Conservation (phyloP, 768 basidiomycete genomes). For the Lactarius hatsudake region DNA sequence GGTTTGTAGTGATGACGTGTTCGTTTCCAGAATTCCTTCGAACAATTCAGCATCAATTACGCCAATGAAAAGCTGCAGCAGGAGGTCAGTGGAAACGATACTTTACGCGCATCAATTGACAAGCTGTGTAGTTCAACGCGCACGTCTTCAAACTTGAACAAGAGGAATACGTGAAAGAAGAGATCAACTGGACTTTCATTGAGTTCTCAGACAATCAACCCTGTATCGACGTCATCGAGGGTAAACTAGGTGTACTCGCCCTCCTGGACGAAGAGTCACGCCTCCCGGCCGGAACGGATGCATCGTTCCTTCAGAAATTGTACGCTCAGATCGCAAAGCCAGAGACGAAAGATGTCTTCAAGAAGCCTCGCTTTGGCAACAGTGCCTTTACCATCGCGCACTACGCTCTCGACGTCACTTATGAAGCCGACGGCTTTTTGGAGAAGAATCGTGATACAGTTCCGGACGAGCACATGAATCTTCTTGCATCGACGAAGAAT, state of each 20-base stretch:
- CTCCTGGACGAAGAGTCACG: constrained; percentile 98
- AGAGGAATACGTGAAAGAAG: constrained; percentile 97
- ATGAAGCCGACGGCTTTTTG: constrained; percentile 96
- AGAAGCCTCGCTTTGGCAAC: constrained; percentile 98
- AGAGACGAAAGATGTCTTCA: constrained; percentile 85
- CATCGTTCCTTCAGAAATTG: constrained; percentile 91
- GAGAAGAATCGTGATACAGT: constrained; percentile 99
- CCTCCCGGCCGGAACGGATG: constrained; percentile 87
- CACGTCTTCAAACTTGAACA: constrained; percentile 99
- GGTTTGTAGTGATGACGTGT: neutral
- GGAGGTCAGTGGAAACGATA: constrained; percentile 56
- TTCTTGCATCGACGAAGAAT: constrained; percentile 85
- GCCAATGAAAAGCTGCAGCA: constrained; percentile 98
- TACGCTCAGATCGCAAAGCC: constrained; percentile 82
- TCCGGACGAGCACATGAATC: constrained; percentile 93
- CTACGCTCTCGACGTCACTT: constrained; percentile 97
- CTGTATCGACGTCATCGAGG: constrained; percentile 98
- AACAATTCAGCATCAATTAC: constrained; percentile 99
- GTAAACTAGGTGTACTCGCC: constrained; percentile 91
- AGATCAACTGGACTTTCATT: constrained; percentile 99
- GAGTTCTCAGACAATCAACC: constrained; percentile 99
- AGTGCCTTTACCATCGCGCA: constrained; percentile 97
- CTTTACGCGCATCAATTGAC: constrained; percentile 1
- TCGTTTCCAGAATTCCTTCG: constrained; percentile 68
- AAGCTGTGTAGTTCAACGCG: constrained; percentile 78